Conservation (phyloP, 805 yeast genomes). For the Kuraishia borneana region DNA sequence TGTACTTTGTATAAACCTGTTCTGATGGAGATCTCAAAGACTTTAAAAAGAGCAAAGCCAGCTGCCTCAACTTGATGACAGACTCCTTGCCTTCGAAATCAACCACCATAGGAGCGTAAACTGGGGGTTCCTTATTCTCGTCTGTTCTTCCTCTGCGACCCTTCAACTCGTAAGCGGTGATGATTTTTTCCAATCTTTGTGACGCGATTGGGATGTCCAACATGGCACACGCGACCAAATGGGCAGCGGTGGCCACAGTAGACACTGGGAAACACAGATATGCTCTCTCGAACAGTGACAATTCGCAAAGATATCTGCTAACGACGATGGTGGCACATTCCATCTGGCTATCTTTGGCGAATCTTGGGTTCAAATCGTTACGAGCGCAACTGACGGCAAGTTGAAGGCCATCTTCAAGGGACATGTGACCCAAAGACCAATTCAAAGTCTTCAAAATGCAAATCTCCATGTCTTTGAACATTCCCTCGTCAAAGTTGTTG, state of each 20-base stretch:
- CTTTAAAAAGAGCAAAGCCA: conserved; percentile 30
- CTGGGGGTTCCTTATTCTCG: conserved; percentile 17
- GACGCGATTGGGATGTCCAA: conserved; percentile 34
- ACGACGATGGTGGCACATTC: conserved; percentile 45
- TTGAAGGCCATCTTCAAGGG: conserved; percentile 41
- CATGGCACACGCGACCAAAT: conserved; percentile 42
- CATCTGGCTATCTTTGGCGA: conserved; percentile 7
- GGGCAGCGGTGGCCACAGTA: conserved; percentile 37
- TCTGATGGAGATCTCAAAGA: conserved; percentile 37
- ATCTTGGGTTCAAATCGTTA: conserved; percentile 19
- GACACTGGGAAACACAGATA: conserved; percentile 33
- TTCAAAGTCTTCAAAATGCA: conserved; percentile 27
- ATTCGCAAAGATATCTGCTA: conserved; percentile 42
- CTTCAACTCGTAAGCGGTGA: neutral
- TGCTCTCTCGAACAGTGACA: conserved; percentile 35
- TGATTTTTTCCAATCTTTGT: conserved; percentile 15
- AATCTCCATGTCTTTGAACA: conserved; percentile 36
- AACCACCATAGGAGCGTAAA: conserved; percentile 34
- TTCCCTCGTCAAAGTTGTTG: conserved; percentile 38
- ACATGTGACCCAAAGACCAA: conserved; percentile 33
- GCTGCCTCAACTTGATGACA: conserved; percentile 25
- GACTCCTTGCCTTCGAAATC: conserved; percentile 33
- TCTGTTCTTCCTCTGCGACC: conserved; percentile 4
- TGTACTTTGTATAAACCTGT: conserved; percentile 38
- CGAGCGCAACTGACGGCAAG: conserved; percentile 22